Evolutionary conservation across 169 alveolate genomes (phyloP), one percentile per base, ranked within the genome.

Genomic region (Plasmodium blacklocki): DNA sequence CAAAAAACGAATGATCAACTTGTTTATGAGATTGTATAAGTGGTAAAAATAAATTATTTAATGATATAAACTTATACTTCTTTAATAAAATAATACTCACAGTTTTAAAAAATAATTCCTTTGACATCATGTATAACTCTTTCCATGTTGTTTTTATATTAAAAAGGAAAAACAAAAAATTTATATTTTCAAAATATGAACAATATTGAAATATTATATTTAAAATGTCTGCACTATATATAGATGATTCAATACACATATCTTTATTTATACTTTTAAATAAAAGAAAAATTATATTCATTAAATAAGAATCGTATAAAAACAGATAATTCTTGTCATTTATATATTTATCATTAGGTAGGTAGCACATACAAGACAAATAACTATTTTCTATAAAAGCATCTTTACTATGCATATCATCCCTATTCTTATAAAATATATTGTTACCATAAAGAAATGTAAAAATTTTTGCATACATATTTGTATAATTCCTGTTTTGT

Each of bases 141-240:
- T 86, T 86, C 92, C 92, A 86, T 6, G 92, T 86, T 64, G 92
- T 86, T 49, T 71, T 70, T 50, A 74, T 56, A 71, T 86, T 86
- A 54, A 58, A 86, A 43, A 86, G 86, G 66, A 86, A 86, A 73
- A 86, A 86, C 11, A 86, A 50, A 62, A 86, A 86, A 67, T 86
- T 86, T 8, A 86, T 50, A 71, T 66, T 86, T 71, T 86, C 88
- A 43, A 86, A 86, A 67, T 72, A 21, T 47, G 50, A 68, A 67
- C 74, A 86, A 71, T 86, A 50, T n/a, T 86, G 64, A 19, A 86
- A 32, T 50, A 86, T 66, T 21, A 59, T 71, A 21, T 59, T 72
- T 63, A 86, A 58, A 9, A 86, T 86, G 23, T 86, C 92, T 15
- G 87, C 71, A 45, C 92, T 71, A 66, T 86, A 86, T 11, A 73